Evolutionary conservation across 305 asterid species (phyloP).

Genomic region (Vinca major): DNA sequence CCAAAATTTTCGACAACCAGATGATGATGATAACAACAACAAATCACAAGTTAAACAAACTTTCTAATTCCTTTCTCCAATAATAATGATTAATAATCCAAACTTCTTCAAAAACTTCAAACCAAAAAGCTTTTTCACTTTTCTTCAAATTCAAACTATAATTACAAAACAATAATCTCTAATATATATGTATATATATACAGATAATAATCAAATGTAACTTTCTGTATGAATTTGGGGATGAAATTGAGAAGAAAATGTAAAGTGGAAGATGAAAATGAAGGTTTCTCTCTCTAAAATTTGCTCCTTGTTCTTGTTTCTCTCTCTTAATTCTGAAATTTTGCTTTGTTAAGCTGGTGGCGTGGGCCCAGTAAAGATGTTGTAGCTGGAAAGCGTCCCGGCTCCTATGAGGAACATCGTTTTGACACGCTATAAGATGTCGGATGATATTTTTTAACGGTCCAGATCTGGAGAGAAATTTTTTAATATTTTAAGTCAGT

Average conservation of each 20-base stretch:
- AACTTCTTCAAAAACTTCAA: constrained; percentile 17
- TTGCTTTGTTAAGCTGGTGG: neutral
- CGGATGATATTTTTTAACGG: no score
- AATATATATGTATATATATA: no score
- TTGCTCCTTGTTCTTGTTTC: constrained; percentile 7
- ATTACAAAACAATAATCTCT: constrained; percentile 11
- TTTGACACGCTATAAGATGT: no score
- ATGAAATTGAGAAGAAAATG: constrained; percentile 3
- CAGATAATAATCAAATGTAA: neutral
- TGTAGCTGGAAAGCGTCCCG: no score
- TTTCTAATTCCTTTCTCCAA: no score
- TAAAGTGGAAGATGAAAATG: constrained; percentile 12
- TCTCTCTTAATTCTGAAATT: constrained; percentile 9
- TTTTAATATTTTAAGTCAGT: no score
- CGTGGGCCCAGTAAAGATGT: no score
- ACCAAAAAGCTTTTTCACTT: constrained; percentile 15
- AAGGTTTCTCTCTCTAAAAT: constrained; percentile 23
- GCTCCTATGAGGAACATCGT: no score
- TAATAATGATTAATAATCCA: no score
- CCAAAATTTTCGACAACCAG: constrained; percentile 14
- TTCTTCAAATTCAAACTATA: constrained; percentile 17
- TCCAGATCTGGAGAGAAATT: no score
- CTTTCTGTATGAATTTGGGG: neutral
- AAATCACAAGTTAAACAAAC: constrained; percentile 24
- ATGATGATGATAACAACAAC: constrained; percentile 10